Conservation (phyloP, 1,284 basidiomycete species). For the Pascua guehoae region DNA sequence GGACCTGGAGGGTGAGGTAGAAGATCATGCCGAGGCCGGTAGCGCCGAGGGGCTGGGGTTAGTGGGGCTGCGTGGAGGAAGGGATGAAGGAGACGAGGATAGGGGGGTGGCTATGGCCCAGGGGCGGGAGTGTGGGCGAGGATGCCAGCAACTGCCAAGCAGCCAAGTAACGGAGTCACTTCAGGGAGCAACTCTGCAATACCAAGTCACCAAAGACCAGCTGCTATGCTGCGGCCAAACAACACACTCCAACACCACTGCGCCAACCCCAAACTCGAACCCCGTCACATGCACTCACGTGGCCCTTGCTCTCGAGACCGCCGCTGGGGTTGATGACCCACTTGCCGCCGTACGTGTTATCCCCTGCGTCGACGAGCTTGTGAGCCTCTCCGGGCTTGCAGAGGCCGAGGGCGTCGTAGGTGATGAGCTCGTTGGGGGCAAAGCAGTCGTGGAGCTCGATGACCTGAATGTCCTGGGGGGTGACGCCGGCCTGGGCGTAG, state of each 20-base stretch:
- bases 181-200: no score
- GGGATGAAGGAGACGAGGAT: not conserved
- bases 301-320: slow-evolving; percentile 22
- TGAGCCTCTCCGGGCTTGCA: slow-evolving; percentile 13
- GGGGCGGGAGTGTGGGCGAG: no score
- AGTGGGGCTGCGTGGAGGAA: not conserved
- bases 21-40: slow-evolving; percentile 23
- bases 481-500: slow-evolving; percentile 15
- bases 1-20: slow-evolving; percentile 21
- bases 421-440: slow-evolving; percentile 23
- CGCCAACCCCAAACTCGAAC: no score
- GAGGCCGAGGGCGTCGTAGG: slow-evolving; percentile 18
- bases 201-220: no score
- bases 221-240: no score
- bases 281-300: not conserved
- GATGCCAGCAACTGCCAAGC: no score
- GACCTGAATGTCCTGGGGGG: slow-evolving; percentile 18
- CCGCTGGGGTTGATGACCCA: slow-evolving; percentile 21
- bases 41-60: slow-evolving; percentile 13
- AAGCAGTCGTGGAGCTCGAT: slow-evolving; percentile 25
- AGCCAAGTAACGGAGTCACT: no score
- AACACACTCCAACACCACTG: no score
- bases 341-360: slow-evolving; percentile 24
- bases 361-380: slow-evolving; percentile 16
- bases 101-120: no score